Percentiles rank a stretch among this genome's conserved stretches.
Conservation (phyloP, 1,284 basidiomycete species). For the Gastroboletus turbinatus region DNA sequence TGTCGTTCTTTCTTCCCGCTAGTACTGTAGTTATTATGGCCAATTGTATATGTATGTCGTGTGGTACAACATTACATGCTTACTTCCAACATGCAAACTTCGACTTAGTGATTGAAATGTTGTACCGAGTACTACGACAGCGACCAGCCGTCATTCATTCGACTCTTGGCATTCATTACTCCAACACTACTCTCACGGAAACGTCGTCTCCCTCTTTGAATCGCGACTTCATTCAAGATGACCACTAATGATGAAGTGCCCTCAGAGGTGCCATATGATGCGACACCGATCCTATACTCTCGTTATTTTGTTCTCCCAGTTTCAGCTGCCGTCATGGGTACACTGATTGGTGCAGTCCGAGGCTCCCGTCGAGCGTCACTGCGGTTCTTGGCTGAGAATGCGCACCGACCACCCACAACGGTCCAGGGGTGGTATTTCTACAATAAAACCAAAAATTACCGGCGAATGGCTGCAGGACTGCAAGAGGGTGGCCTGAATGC, state of each 20-base stretch:
- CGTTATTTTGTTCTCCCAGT: slow-evolving; percentile 48
- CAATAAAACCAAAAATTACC: slow-evolving; percentile 91
- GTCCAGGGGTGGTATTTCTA: slow-evolving; percentile 89
- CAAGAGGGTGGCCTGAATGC: slow-evolving; percentile 63
- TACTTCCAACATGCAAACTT: neutral
- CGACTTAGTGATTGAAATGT: neutral
- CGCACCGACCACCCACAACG: slow-evolving; percentile 77
- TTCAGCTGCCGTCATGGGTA: slow-evolving; percentile 59
- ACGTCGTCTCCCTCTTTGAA: neutral
- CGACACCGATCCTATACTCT: slow-evolving; percentile 32
- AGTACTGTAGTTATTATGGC: neutral
- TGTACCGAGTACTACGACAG: neutral
- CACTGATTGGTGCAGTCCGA: slow-evolving; percentile 66
- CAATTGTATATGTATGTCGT: too few relatives aligned
- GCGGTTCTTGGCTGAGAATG: slow-evolving; percentile 61
- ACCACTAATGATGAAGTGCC: slow-evolving; percentile 1
- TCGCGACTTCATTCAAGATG: slow-evolving; percentile 15
- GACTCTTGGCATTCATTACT: neutral
- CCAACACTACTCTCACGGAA: neutral
- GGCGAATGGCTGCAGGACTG: slow-evolving; percentile 71
- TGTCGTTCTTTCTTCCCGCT: neutral
- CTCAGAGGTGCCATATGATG: slow-evolving; percentile 25
- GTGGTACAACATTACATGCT: neutral
- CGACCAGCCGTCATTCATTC: neutral
- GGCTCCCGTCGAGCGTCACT: slow-evolving; percentile 62